Evolutionary conservation across 371 early-diverging fungal species (phyloP), one percentile per base, ranked within the genome.

Genomic region (Nematocida ausubeli): DNA sequence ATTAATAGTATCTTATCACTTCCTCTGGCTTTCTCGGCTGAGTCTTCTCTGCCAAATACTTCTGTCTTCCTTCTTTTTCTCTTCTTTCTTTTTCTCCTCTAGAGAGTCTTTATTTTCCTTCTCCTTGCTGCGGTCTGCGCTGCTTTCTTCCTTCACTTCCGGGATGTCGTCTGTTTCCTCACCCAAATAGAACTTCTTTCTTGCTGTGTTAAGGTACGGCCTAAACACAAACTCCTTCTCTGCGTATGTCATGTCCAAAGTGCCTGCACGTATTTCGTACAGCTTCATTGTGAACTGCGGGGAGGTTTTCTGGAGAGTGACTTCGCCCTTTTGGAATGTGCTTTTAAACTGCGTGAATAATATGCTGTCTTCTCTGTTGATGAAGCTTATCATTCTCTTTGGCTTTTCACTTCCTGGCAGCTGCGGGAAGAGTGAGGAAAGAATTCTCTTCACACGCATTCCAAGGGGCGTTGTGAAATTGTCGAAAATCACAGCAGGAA

Each of bases 201-300:
- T 91, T 26, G 95, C 91, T 12, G 95, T 95, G 84, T 93, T 89
- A 64, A 92, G 91, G 87, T 92, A 96, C 42, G 94, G 92, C 81
- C 94, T 88, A 80, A 93, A 88, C 19, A 92, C 95, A 94, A 95
- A 96, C 87, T 96, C 96, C 32, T 90, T 91, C 83, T 96, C 95
- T 40, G 96, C 95, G 52, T 94, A 92, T 52, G 90, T 87, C 82
- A 94, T 88, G 70, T 96, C 96, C 50, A 92, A 90, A 0, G 96
- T 96, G 73, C 84, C 82, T 14, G 71, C 80, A 22, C 73, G 34
- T 47, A 85, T 82, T 56, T 83, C 83, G 50, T 78, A 85, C 90
- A 91, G 89, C 86, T 91, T 88, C 93, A 95, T 92, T 85, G 95
- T 95, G 83, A 96, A 96, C 54, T 95, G 89, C 44, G 96, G 96